phyloP scores from a whole-genome alignment of 306 rosid genomes.

The Acacia confusa region DNA sequence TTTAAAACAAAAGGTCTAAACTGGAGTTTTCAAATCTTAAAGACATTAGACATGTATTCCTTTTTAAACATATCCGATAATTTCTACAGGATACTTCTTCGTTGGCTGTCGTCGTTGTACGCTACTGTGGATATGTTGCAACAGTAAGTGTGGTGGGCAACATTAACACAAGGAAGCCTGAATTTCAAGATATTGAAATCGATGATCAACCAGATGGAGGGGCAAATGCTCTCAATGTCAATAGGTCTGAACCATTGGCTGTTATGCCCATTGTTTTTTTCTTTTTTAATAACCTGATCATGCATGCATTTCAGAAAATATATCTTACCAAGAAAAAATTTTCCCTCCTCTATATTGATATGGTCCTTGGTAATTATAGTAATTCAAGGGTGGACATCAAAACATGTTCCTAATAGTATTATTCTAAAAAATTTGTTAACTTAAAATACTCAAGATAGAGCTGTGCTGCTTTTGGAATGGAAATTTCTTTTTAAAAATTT shows the following conservation, averaged over 20 bases:
- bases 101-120: constrained; percentile 60
- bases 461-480: not conserved
- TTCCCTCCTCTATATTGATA: not conserved
- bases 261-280: not conserved
- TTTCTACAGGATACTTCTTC: constrained; percentile 77
- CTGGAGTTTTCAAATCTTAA: not conserved
- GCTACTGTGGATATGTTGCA: constrained; percentile 88
- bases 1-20: not conserved
- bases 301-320: constrained; percentile 7
- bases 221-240: constrained; percentile 83
- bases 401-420: not conserved
- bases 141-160: constrained; percentile 72
- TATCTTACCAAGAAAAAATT: not conserved
- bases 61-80: not conserved
- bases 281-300: not conserved
- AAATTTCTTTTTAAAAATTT: not conserved
- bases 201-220: constrained; percentile 94
- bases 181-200: constrained; percentile 59
- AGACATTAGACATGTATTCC: not conserved
- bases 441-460: not conserved
- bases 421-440: constrained; percentile 5
- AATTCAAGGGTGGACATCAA: not conserved
- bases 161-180: constrained; percentile 51
- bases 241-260: constrained; percentile 63
- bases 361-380: not conserved